These are phyloP conservation scores for Chaetoceros muelleri DNA, from an alignment of 108 stramenopile genomes.

Conservation along the genomic window DNA sequence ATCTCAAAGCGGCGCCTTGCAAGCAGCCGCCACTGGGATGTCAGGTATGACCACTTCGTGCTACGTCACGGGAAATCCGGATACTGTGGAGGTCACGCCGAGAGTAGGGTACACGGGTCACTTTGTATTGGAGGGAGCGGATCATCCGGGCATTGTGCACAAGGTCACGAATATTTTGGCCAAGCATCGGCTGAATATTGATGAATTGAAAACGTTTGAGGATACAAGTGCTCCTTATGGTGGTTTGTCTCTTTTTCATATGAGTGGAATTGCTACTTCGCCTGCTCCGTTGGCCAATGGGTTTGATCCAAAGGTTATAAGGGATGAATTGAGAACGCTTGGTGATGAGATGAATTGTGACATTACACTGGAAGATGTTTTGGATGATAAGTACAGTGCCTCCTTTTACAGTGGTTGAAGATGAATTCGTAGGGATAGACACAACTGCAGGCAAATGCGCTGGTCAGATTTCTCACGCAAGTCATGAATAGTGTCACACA, in stretches of 20 bases:
- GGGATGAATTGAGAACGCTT: constrained; percentile 32
- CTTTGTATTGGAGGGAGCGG: constrained; percentile 50
- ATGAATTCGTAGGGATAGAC: no score
- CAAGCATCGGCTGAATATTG: constrained; percentile 41
- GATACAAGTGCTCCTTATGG: constrained; percentile 37
- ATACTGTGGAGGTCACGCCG: constrained; percentile 14
- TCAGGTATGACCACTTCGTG: constrained; percentile 39
- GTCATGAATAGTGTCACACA: no score
- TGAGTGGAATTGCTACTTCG: constrained; percentile 44
- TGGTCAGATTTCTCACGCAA: no score
- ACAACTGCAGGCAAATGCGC: no score
- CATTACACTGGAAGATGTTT: constrained; percentile 28
- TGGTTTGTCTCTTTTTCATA: constrained; percentile 24
- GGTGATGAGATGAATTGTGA: constrained; percentile 71
- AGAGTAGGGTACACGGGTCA: constrained; percentile 28
- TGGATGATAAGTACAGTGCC: constrained; percentile 10
- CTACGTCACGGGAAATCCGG: constrained; percentile 26
- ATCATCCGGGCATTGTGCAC: constrained; percentile 68
- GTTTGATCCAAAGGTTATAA: constrained; percentile 44
- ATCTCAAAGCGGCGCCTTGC: constrained; percentile 16
- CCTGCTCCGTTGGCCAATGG: constrained; percentile 38
- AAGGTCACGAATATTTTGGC: constrained; percentile 52
- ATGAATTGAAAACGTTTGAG: constrained; percentile 55
- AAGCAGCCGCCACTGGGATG: constrained; percentile 21
- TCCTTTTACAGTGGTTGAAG: constrained; percentile 10